Evolutionary conservation across 2,329 filamentous ascomycete species (phyloP).

Genomic region (Penicillium occitanis): DNA sequence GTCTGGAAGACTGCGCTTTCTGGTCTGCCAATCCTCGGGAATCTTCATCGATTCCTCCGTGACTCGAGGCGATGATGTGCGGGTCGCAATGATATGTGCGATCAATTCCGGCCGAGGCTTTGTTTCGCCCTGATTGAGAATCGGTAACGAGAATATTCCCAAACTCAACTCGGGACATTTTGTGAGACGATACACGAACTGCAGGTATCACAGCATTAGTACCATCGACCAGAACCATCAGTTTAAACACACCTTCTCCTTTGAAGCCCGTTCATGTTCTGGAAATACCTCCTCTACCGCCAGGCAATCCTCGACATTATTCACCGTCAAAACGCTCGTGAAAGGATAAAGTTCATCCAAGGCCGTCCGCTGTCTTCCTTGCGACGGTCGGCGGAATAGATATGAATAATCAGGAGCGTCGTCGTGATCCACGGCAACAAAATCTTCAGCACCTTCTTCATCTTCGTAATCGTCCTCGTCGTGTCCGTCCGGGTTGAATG

Average conservation of each 20-base stretch:
- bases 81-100: slow-evolving; percentile 75
- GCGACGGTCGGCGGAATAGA: slow-evolving; percentile 43
- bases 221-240: not conserved
- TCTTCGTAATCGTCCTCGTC: slow-evolving; percentile 29
- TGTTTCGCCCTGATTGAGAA: slow-evolving; percentile 53
- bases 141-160: slow-evolving; percentile 70
- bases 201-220: not conserved
- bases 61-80: slow-evolving; percentile 62
- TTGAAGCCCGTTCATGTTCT: slow-evolving; percentile 56
- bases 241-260: slow-evolving; percentile 57
- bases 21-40: slow-evolving; percentile 64
- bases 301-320: slow-evolving; percentile 55
- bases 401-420: slow-evolving; percentile 42
- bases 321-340: slow-evolving; percentile 66
- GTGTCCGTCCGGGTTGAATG: slow-evolving; percentile 27
- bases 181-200: slow-evolving; percentile 63
- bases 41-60: slow-evolving; percentile 75
- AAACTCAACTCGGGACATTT: slow-evolving; percentile 74
- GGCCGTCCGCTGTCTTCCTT: slow-evolving; percentile 36
- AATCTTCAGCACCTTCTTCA: slow-evolving; percentile 38
- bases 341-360: slow-evolving; percentile 67
- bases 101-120: slow-evolving; percentile 66
- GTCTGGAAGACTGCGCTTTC: slow-evolving; percentile 35
- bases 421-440: slow-evolving; percentile 44
- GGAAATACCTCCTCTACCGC: slow-evolving; percentile 62